These are phyloP conservation scores for Leucosporidium scottii DNA, from an alignment of 768 basidiomycete species.

Conservation along the genomic window DNA sequence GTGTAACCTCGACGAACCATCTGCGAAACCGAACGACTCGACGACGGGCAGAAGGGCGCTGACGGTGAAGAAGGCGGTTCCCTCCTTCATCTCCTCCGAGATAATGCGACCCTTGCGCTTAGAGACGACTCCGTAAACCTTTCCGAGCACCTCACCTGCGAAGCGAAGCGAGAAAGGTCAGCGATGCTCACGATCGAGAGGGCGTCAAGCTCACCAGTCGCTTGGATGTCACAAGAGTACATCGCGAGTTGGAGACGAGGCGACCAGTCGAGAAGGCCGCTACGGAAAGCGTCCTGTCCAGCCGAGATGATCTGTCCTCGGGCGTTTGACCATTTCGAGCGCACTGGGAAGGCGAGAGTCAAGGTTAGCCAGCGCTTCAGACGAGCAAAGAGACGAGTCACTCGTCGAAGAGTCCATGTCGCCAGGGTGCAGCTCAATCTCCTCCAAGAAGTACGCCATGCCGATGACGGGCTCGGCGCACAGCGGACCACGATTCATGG, in stretches of 20 bases:
- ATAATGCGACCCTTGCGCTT: conserved; percentile 84
- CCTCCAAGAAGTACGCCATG: conserved; percentile 81
- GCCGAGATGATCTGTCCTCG: conserved; percentile 84
- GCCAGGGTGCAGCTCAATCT: conserved; percentile 54
- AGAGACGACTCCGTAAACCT: conserved; percentile 91
- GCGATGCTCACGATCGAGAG: conserved; percentile 14
- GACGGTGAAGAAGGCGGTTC: conserved; percentile 88
- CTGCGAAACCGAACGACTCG: conserved; percentile 95
- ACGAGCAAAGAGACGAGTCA: background rate
- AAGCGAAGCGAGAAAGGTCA: conserved; percentile 2
- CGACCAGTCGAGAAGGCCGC: conserved; percentile 91
- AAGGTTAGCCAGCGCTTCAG: conserved; percentile 1
- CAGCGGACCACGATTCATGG: conserved; percentile 85
- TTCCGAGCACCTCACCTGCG: conserved; percentile 89
- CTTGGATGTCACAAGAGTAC: conserved; percentile 98
- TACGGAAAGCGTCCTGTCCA: conserved; percentile 80
- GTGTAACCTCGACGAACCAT: conserved; percentile 54
- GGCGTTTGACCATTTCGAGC: conserved; percentile 72
- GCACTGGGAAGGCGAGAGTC: conserved; percentile 49
- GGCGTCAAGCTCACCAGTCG: conserved; percentile 63
- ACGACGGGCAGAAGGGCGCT: conserved; percentile 86
- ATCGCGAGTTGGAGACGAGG: conserved; percentile 94
- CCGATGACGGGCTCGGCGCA: conserved; percentile 94
- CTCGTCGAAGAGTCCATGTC: conserved; percentile 17
- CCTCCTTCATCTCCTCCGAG: conserved; percentile 98